Evolutionary conservation across 176 grass and related monocot genomes (phyloP).

Genomic region (Cymbopogon citratus): DNA sequence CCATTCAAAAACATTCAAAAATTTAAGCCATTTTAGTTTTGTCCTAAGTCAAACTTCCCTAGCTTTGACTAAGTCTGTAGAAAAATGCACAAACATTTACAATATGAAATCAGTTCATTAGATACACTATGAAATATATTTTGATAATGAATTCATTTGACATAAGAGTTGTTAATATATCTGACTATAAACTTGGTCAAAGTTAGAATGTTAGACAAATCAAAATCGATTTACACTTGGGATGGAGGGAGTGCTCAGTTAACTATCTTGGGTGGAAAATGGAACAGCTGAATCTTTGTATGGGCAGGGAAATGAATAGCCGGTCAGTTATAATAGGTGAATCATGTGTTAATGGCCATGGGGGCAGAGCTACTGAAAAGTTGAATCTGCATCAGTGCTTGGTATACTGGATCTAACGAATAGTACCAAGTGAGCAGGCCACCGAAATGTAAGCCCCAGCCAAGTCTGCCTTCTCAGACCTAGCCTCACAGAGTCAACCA

Average conservation of each 20-base stretch:
- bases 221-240: background rate
- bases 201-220: too few relatives aligned
- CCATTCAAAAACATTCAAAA: too few relatives aligned
- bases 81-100: background rate
- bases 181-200: background rate
- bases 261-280: background rate
- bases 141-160: background rate
- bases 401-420: slow-evolving; percentile 14
- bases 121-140: background rate
- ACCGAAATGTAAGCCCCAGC: background rate
- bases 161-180: background rate
- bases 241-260: background rate
- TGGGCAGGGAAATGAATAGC: background rate
- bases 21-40: background rate
- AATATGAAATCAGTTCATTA: background rate
- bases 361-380: background rate
- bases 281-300: background rate
- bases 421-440: background rate
- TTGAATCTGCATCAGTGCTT: background rate
- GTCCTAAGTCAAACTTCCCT: background rate
- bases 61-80: background rate
- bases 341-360: background rate
- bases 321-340: background rate
- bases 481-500: too few relatives aligned
- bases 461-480: background rate